Percentiles rank a stretch among this genome's conserved stretches.
Evolutionary conservation across 1,139 yeast genomes (phyloP).

Genomic region (Suhomyces terraborum): DNA sequence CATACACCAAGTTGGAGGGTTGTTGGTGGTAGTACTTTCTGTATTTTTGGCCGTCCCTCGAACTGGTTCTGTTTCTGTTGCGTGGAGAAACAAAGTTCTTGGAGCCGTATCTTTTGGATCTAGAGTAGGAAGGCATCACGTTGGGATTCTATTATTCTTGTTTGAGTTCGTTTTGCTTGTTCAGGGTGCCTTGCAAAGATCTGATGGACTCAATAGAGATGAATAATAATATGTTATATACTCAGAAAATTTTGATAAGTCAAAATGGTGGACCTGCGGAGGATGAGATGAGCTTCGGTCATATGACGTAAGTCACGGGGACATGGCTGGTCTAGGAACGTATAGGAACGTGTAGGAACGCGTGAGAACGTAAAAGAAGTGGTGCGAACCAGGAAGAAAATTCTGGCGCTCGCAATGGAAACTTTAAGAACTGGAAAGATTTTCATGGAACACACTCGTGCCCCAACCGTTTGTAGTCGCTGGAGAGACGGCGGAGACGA

Average conservation of each 20-base stretch:
- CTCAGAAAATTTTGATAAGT: slow-evolving; percentile 11
- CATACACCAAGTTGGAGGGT: slow-evolving; percentile 35
- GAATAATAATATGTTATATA: slow-evolving; percentile 11
- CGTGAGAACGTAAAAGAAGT: slow-evolving; percentile 11
- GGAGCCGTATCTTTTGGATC: slow-evolving; percentile 12
- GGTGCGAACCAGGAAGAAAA: slow-evolving; percentile 9
- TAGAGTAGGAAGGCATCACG: slow-evolving; percentile 15
- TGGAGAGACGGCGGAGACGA: no score
- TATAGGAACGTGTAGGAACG: slow-evolving; percentile 11
- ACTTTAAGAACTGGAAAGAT: slow-evolving; percentile 7
- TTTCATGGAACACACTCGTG: slow-evolving; percentile 5
- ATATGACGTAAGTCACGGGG: slow-evolving; percentile 15
- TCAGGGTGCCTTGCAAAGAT: slow-evolving; percentile 5
- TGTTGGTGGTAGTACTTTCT: slow-evolving; percentile 40
- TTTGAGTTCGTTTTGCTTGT: slow-evolving; percentile 2
- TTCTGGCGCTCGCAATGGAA: slow-evolving; percentile 6
- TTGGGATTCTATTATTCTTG: slow-evolving; percentile 5
- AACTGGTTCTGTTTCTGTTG: slow-evolving; percentile 6
- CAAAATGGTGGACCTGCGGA: slow-evolving; percentile 7
- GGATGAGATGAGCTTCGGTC: slow-evolving; percentile 13
- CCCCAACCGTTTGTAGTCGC: neutral
- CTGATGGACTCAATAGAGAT: slow-evolving; percentile 5
- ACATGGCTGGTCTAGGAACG: slow-evolving; percentile 7
- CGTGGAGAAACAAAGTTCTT: slow-evolving; percentile 10
- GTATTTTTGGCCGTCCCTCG: slow-evolving; percentile 22